Conservation (phyloP, 805 yeast genomes). For the Candida quercuum region DNA sequence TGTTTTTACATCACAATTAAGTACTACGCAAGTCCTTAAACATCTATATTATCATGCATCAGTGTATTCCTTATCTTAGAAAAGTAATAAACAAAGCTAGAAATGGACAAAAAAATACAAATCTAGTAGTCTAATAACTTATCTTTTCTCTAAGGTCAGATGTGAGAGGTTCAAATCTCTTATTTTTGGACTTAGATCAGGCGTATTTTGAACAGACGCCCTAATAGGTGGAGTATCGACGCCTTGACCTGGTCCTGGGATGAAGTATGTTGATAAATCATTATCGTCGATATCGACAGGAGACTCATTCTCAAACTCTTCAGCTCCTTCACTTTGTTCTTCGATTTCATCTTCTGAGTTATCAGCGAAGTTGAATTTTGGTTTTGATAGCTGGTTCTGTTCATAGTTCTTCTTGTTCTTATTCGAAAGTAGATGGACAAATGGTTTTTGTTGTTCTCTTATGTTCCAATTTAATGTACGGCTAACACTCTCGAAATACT, state of each 20-base stretch:
- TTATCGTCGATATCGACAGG: constrained; percentile 25
- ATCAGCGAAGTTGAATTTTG: constrained; percentile 21
- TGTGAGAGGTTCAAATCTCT: constrained; percentile 2
- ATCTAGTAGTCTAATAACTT: no score
- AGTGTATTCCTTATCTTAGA: no score
- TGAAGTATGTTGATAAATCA: constrained; percentile 19
- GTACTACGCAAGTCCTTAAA: no score
- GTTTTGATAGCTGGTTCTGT: constrained; percentile 18
- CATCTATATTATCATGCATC: no score
- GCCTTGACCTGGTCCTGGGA: constrained; percentile 23
- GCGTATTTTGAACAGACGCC: constrained; percentile 10
- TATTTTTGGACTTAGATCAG: constrained; percentile 13
- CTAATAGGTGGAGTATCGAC: constrained; percentile 19
- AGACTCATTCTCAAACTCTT: constrained; percentile 18
- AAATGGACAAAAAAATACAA: no score
- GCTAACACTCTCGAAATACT: constrained; percentile 79
- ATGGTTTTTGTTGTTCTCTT: constrained; percentile 82
- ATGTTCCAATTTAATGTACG: constrained; percentile 91
- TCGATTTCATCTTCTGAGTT: constrained; percentile 18
- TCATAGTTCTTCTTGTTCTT: constrained; percentile 46
- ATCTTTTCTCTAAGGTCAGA: constrained; percentile 1
- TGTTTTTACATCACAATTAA: no score
- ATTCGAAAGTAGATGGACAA: constrained; percentile 54
- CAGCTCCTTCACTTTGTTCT: constrained; percentile 12
- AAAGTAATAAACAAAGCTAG: no score